These are phyloP conservation scores for Durotheca rogersii DNA, from an alignment of 495 filamentous ascomycete species.

Conservation along the genomic window DNA sequence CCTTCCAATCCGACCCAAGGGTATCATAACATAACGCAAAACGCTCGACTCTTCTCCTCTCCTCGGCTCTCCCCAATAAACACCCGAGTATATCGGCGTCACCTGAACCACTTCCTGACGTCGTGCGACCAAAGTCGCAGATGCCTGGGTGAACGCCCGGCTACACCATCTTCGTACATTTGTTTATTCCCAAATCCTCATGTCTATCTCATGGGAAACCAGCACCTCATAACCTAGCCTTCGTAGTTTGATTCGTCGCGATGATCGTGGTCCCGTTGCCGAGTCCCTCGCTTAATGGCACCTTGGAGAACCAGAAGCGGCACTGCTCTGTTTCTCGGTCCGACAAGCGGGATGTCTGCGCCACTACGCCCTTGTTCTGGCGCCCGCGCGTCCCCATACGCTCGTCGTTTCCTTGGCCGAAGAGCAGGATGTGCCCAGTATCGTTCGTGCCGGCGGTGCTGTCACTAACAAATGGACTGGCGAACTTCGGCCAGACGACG, in stretches of 20 bases:
- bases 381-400: constrained; percentile 42
- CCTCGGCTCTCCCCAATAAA: too few relatives aligned
- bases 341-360: constrained; percentile 42
- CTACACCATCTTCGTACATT: neutral
- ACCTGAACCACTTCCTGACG: too few relatives aligned
- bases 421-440: constrained; percentile 47
- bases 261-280: constrained; percentile 32
- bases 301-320: constrained; percentile 57
- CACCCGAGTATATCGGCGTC: too few relatives aligned
- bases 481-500: constrained; percentile 34
- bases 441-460: constrained; percentile 19
- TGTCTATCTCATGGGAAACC: neutral
- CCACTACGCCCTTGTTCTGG: constrained; percentile 42
- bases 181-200: neutral
- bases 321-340: constrained; percentile 52
- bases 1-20: too few relatives aligned
- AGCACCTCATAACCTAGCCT: constrained; percentile 5
- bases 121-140: too few relatives aligned
- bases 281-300: constrained; percentile 46
- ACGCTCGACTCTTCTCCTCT: too few relatives aligned
- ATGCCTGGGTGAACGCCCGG: too few relatives aligned
- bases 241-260: neutral
- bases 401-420: constrained; percentile 66
- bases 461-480: constrained; percentile 23
- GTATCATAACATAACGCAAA: too few relatives aligned